Base-by-base conservation (phyloP, 306 rosid species). In the Dalbergia cultrata region DNA sequence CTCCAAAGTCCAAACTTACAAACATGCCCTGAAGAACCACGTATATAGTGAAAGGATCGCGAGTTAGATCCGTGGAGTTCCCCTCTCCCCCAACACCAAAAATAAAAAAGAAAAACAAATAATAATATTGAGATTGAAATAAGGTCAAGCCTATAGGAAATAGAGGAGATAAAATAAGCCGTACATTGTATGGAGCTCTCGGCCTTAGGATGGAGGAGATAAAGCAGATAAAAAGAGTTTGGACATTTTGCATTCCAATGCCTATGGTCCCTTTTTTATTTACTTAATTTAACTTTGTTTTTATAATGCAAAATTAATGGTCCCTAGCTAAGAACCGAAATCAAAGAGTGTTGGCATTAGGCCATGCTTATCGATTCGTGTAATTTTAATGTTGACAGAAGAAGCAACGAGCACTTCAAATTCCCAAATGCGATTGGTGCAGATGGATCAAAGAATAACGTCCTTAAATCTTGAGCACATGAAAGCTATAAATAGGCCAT, bases 401-500 rank as follows among this genome's bases (percentile, higher is more conserved):
- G 67, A 62, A 13, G 67, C 44, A 68, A 44, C 13, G 57, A 3
- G 17, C 5, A 2, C 74, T 45, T 68, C 74, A 43, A 47, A 68
- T 68, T 18, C 56, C 8, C 52, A 21, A 34, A 45, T 39, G 31
- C 31, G 47, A 39, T 67, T 9, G 52, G 54, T 11, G 13, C 13
- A 47, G 9, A 1, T 67, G 33, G 53, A 39, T 67, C 10, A 9
- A 67, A 49, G 19, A 69, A 69, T 69, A 45, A 26, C 13, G 74
- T 26, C 58, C 59, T 45, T 13, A 45, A 4, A 45, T 47, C 1
- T 9, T 41, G n/a, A 26, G 17, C n/a, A 6, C 17, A 67, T n/a
- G 52, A 67, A 22, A 67, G 54, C 72, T 67, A 67, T 67, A 26
- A 45, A 47, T 69, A 69, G 58, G 6, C 74, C 74, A 33, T 5